Base-by-base conservation (phyloP, 805 yeast genomes). In the Lachancea sp. region DNA sequence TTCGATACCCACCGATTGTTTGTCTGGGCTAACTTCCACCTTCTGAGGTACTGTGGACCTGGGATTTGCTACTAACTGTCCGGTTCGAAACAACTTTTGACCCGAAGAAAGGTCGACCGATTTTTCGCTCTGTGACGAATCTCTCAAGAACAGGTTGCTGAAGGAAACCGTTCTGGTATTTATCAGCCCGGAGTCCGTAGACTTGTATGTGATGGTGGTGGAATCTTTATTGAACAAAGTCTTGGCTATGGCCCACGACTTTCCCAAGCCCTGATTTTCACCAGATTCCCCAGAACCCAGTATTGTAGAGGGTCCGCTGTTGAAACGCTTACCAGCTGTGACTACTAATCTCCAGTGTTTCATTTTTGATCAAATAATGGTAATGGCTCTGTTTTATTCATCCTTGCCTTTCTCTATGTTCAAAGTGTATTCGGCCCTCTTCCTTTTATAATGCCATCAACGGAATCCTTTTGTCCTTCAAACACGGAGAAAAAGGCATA, bases 71-170 rank as follows among this genome's bases (percentile, higher is more conserved):
- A 42, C 64, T 51, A 40, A 74, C 59, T 38, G 67, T 55, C 75
- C 78, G 0, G 88, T 79, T n/a, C 82, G 72, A 58, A 80, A 78
- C 21, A 70, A 53, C 54, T 80, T 83, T 53, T 83, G 89, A 15
- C 71, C 70, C 0, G 84, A 71, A 19, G 59, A 53, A 3, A 67
- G 62, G 47, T 83, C 84, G 4, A 80, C 67, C 0, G 83, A 75
- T 8, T 50, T 52, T 1, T 62, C 47, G 11, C 74, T 61, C 3
- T 58, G 53, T 34, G 86, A 78, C 0, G 86, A 69, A 51, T 83
- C 94, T 52, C 90, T 69, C 15, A 84, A 64, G 49, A 83, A 81
- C 1, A 72, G 60, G 37, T 72, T 75, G 49, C 65, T 71, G 56
- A 65, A 74, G 21, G 65, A 57, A 21, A 70, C 64, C 8, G 57